Percentiles rank a stretch among this genome's conserved stretches.
Conservation (phyloP, 2,329 filamentous ascomycete species). For the Ophiosphaerella herpotricha region DNA sequence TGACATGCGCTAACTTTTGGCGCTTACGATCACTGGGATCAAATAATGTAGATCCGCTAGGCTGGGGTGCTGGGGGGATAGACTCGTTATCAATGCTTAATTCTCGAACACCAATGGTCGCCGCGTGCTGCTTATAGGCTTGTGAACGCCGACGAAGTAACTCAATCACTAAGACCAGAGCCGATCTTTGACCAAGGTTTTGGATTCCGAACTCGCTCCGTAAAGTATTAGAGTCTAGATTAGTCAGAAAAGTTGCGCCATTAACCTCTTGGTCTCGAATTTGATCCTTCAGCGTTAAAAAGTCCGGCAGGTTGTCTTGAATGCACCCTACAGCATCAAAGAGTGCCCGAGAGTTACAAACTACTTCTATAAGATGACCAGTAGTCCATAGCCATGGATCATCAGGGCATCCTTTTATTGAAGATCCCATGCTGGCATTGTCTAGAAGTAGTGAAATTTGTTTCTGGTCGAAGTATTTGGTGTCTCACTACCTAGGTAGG, state of each 20-base stretch:
- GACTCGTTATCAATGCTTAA: not conserved
- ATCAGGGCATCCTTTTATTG: not conserved
- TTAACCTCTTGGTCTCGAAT: slow-evolving; percentile 68
- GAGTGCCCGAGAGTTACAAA: slow-evolving; percentile 61
- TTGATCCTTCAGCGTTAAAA: slow-evolving; percentile 56
- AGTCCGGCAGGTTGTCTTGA: slow-evolving; percentile 54
- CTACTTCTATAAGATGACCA: slow-evolving; percentile 67
- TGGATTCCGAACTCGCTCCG: slow-evolving; percentile 56
- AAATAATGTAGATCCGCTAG: not conserved
- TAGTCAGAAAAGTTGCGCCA: slow-evolving; percentile 66
- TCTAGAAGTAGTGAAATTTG: too few relatives aligned
- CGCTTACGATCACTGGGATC: slow-evolving; percentile 5
- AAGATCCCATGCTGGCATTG: too few relatives aligned
- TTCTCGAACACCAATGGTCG: slow-evolving; percentile 4
- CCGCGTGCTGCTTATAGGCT: slow-evolving; percentile 6
- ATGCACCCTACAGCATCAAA: slow-evolving; percentile 46
- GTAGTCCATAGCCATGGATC: slow-evolving; percentile 80
- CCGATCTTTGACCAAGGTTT: slow-evolving; percentile 62
- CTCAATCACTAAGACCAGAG: slow-evolving; percentile 62
- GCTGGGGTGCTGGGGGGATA: too few relatives aligned
- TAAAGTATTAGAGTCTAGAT: slow-evolving; percentile 55
- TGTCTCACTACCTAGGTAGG: too few relatives aligned
- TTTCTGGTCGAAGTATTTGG: too few relatives aligned
- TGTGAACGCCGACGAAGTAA: slow-evolving; percentile 52
- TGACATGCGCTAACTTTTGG: slow-evolving; percentile 4